Base-by-base conservation (phyloP, 768 basidiomycete species). In the Naganishia randhawae region DNA sequence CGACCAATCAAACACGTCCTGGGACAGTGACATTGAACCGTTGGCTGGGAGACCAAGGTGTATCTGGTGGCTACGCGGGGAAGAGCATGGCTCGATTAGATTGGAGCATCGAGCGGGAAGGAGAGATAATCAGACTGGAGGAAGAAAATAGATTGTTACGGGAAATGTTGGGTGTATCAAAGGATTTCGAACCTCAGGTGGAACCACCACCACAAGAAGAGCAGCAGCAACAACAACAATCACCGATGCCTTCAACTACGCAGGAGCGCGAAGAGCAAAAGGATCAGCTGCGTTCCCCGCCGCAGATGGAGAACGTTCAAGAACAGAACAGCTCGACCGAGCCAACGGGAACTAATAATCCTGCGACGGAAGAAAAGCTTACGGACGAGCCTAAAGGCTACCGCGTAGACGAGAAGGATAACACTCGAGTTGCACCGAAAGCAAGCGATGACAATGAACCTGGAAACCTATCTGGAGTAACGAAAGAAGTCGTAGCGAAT, bases 41-140 rank as follows among this genome's bases (percentile, higher is more conserved):
- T 8, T 78, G 75, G 65, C 69, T 69, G 2, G 78, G 77, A 1
- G 74, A 70, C 63, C 62, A 74, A 69, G 76, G 75, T 29, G 50
- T 73, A 3, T 72, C 71, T 14, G 74, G 76, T 7, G 76, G 78
- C 25, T 77, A 85, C 27, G 52, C 72, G 25, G 77, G 81, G 16
- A 73, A 74, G n/a, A 75, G 77, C 37, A 71, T 71, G 45, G 78
- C 77, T 16, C 73, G 77, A 67, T 82, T 84, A 48, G 92, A 98
- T 79, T 97, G 95, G 91, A 88, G 90, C 1, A 71, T 88, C 68
- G 90, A 92, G 78, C 85, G 96, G 69, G 95, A 98, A 77, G 81
- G 82, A 70, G 96, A 98, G 81, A 91, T 99, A 63, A 74, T 84
- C 11, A 84, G 93, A 55, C 81, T 99, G 50, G 88, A 89, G 78